Base-by-base conservation (phyloP, 371 early-diverging fungal genomes). In the Mortierella sp. region DNA sequence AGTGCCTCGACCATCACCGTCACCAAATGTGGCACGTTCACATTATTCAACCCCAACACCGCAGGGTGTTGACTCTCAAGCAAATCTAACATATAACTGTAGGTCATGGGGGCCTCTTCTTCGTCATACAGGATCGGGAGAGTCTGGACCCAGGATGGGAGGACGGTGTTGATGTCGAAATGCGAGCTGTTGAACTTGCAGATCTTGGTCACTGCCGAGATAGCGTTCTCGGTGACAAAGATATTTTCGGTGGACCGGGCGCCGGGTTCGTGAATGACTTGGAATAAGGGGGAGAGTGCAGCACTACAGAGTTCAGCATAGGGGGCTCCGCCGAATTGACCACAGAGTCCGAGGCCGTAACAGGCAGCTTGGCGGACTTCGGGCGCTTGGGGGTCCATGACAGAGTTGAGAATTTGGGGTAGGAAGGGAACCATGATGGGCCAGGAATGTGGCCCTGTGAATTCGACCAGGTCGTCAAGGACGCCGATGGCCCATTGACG, bases 401-500 rank as follows among this genome's bases (percentile, higher is more conserved):
- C 71, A 6, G 94, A 91, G 75, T 90, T 87, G 16, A 96, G 81
- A 84, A 96, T 88, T 55, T 82, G 80, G 54, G 92, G 91, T 79
- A 95, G 89, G 88, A 97, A 97, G 79, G 93, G 93, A 32, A 87
- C 91, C 56, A 93, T 92, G 87, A 96, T 96, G 51, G 90, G 88
- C 88, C 89, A 93, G 32, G 98, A 96, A 24, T 90, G 92, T 3
- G 96, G 95, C 0, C 98, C 97, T 27, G 94, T 91, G 82, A 92
- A 97, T 90, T 99, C 97, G 43, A 98, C 91, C 73, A 98, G 81
- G 83, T 98, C 98, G 78, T 96, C 97, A 82, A 95, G 94, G 16
- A 98, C 93, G 82, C 97, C 96, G 76, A 97, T 88, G 55, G 96
- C 96, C 95, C 95, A 97, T 90, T 97, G 98, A 51, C 96, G 94